Conservation (phyloP, 2,329 filamentous ascomycete species). For the Paracorniculantispora psalliotae region DNA sequence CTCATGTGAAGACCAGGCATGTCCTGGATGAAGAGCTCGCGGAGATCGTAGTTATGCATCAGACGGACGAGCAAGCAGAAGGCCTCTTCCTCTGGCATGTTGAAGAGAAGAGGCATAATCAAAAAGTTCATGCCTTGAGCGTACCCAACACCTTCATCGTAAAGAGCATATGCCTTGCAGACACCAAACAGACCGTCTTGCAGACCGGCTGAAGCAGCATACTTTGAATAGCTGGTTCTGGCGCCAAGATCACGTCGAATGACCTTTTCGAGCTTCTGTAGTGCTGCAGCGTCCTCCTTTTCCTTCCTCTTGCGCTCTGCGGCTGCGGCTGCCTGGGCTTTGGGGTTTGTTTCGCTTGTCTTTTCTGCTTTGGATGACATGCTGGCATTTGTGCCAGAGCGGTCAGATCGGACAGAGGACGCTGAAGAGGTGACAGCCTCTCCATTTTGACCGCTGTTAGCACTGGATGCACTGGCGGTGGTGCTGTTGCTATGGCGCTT, state of each 20-base stretch:
- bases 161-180: constrained; percentile 95
- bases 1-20: constrained; percentile 95
- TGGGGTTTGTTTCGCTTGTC: constrained; percentile 57
- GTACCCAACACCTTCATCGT: constrained; percentile 91
- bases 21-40: constrained; percentile 88
- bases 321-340: constrained; percentile 58
- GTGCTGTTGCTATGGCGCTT: constrained; percentile 54
- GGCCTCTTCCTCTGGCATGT: constrained; percentile 96
- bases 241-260: constrained; percentile 89
- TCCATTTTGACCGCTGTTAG: constrained; percentile 53
- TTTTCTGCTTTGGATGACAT: constrained; percentile 57
- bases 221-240: constrained; percentile 94
- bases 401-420: constrained; percentile 77
- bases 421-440: constrained; percentile 71
- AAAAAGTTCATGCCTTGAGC: constrained; percentile 99
- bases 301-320: constrained; percentile 71
- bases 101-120: constrained; percentile 93
- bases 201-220: constrained; percentile 81
- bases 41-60: constrained; percentile 94
- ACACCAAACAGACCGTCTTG: constrained; percentile 93
- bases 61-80: constrained; percentile 88
- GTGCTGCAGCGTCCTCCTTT: constrained; percentile 67
- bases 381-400: constrained; percentile 56
- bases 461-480: constrained; percentile 47
- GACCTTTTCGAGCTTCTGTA: constrained; percentile 82